Conservation (phyloP, 352 stramenopile genomes). For the Globisporangium splendens region DNA sequence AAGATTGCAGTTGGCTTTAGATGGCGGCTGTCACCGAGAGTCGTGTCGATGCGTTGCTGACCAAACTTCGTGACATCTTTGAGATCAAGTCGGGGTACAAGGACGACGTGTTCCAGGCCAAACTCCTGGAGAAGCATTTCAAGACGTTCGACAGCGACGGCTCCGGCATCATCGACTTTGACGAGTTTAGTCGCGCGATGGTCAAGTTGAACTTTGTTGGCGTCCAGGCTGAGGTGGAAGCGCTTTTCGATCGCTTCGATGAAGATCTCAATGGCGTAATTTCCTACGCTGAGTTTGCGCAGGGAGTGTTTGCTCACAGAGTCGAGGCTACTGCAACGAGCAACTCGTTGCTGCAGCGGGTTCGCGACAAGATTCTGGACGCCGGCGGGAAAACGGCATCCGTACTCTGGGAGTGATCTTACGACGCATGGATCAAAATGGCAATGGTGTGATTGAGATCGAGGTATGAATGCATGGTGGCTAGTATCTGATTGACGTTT, state of each 20-base stretch:
- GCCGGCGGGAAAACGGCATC: constrained; percentile 71
- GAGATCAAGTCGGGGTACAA: constrained; percentile 76
- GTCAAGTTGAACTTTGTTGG: constrained; percentile 87
- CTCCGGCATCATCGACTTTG: constrained; percentile 76
- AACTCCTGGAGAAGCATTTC: constrained; percentile 68
- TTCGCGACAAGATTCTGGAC: constrained; percentile 54
- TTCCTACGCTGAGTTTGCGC: constrained; percentile 74
- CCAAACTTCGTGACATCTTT: constrained; percentile 55
- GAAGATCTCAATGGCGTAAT: constrained; percentile 74
- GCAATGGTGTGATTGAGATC: constrained; percentile 63
- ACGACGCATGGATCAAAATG: constrained; percentile 77
- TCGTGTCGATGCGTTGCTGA: constrained; percentile 47
- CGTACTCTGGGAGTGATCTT: constrained; percentile 65
- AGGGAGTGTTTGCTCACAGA: constrained; percentile 35
- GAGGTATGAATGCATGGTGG: constrained; percentile 25
- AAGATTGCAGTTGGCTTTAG: too few relatives aligned
- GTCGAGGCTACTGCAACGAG: not conserved
- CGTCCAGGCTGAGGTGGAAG: constrained; percentile 79
- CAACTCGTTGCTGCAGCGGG: constrained; percentile 35
- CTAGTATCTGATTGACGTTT: not conserved
- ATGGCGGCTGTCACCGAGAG: constrained; percentile 16
- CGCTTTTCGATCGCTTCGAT: constrained; percentile 88
- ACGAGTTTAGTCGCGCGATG: constrained; percentile 88
- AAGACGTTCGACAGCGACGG: constrained; percentile 69
- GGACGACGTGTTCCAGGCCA: constrained; percentile 42